These are phyloP conservation scores for Calonectria crousiana DNA, from an alignment of 2,329 filamentous ascomycete species.

Conservation along the genomic window DNA sequence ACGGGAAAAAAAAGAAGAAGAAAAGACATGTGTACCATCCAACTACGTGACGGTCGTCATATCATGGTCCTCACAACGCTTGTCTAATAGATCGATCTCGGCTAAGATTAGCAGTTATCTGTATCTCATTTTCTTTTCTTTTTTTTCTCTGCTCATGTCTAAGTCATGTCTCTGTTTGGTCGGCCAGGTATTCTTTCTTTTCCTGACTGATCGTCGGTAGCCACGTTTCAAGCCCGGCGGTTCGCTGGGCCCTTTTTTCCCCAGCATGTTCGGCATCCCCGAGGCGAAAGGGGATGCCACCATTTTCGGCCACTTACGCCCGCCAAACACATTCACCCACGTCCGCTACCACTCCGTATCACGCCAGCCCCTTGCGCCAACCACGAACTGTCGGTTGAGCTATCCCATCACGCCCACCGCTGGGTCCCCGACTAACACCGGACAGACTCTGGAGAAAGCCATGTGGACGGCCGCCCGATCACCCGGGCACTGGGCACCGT, in stretches of 20 bases:
- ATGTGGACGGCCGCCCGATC: not conserved
- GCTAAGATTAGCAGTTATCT: not conserved
- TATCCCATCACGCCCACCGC: not conserved
- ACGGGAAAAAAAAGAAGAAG: not conserved
- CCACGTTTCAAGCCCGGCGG: conserved; percentile 9
- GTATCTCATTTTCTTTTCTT: conserved; percentile 8
- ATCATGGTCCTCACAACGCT: not conserved
- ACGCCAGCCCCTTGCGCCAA: conserved; percentile 3
- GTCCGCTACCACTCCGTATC: not conserved
- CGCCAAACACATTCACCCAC: conserved; percentile 8
- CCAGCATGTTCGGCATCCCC: conserved; percentile 15
- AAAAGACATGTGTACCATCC: not conserved
- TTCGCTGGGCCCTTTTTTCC: not conserved
- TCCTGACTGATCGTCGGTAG: conserved; percentile 3
- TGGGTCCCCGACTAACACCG: not conserved
- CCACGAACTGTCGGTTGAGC: not conserved
- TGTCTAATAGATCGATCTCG: not conserved
- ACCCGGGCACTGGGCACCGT: not conserved
- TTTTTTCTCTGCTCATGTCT: not conserved
- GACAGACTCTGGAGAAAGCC: conserved; percentile 5
- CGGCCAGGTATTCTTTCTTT: conserved; percentile 3
- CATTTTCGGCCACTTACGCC: conserved; percentile 14
- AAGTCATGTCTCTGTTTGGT: not conserved
- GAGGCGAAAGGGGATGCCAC: conserved; percentile 13
- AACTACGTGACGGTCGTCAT: not conserved